Evolutionary conservation across 495 filamentous ascomycete species (phyloP), one percentile per base, ranked within the genome.

Genomic region (Pseudomonodictys pantanalensis): DNA sequence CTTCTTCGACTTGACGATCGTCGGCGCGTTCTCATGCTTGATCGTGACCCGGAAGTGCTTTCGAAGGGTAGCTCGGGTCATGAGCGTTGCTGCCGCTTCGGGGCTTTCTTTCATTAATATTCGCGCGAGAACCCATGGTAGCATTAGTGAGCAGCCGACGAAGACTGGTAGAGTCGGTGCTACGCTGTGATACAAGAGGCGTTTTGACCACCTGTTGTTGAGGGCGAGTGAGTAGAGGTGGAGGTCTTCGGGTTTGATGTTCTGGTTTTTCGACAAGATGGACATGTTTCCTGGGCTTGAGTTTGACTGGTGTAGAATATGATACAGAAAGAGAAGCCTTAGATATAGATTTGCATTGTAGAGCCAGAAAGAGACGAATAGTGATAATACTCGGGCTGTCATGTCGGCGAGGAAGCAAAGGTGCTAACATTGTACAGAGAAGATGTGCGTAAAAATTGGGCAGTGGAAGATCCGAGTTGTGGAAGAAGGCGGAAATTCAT

Each of bases 1-100:
- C 38, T 42, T 49, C 12, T 25, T 32, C 3, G 12, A 52, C 3
- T 17, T 11, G 4, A 53, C 48, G 17, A 53, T 41, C 2, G 58
- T 41, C 12, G 49, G 58, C n/a, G 35, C 20, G 10, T 30, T 12
- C 1, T 24, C 23, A n/a, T 47, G 44, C 23, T 22, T 60, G 1
- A 54, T 54, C 39, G 25, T 48, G 24, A 28, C 32, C 22, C 28
- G 39, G 30, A 60, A 48, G 33, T 60, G 35, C 25, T 42, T 41
- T 20, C 49, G 58, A 11, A 60, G 49, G 3, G 47, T 53, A 33
- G 47, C 48, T 12, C 39, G 49, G 18, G 56, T 60, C 56, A 52
- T 52, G 38, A 22, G 32, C 1, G 11, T 39, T 39, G 50, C 39
- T 20, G 28, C 29, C 17, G 45, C 25, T 29, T 48, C 23, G 20